These are phyloP conservation scores for Nakazawaea anatomiae DNA, from an alignment of 805 yeast species.

Conservation along the genomic window DNA sequence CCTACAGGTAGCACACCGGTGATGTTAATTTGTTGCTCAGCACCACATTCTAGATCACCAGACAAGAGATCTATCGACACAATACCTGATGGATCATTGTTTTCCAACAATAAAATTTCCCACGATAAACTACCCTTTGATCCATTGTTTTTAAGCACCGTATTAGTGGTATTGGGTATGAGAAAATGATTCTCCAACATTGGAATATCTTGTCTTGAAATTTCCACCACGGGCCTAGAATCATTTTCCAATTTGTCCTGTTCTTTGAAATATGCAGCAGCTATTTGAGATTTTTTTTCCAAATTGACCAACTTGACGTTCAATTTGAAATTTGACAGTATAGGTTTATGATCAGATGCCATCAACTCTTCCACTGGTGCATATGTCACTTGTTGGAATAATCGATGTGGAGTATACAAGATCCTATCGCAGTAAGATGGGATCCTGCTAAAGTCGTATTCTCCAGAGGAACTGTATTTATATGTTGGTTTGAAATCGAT, in stretches of 20 bases:
- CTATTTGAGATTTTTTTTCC: slow-evolving; percentile 26
- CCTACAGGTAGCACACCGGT: slow-evolving; percentile 6
- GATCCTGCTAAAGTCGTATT: slow-evolving; percentile 29
- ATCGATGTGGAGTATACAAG: slow-evolving; percentile 21
- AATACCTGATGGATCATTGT: slow-evolving; percentile 19
- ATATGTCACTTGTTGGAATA: slow-evolving; percentile 14
- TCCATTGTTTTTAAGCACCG: slow-evolving; percentile 29
- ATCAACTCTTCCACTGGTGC: slow-evolving; percentile 17
- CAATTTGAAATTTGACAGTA: slow-evolving; percentile 29
- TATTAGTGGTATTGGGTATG: slow-evolving; percentile 14
- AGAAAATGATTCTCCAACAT: slow-evolving; percentile 21
- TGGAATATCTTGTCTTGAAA: slow-evolving; percentile 27
- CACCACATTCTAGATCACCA: slow-evolving; percentile 12
- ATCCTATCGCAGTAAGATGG: slow-evolving; percentile 62
- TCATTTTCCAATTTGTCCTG: slow-evolving; percentile 40
- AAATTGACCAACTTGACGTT: slow-evolving; percentile 30
- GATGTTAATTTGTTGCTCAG: slow-evolving; percentile 20
- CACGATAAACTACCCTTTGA: slow-evolving; percentile 26
- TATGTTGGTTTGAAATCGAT: slow-evolving; percentile 52
- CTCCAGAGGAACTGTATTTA: slow-evolving; percentile 27
- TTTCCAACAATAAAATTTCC: slow-evolving; percentile 18
- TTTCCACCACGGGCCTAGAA: slow-evolving; percentile 32
- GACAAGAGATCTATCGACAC: slow-evolving; percentile 28
- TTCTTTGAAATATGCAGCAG: slow-evolving; percentile 30
- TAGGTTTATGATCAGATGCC: slow-evolving; percentile 55